Percentiles rank a stretch among this genome's conserved stretches.
Conservation (phyloP, 768 basidiomycete species). For the Tulasnella sp. region DNA sequence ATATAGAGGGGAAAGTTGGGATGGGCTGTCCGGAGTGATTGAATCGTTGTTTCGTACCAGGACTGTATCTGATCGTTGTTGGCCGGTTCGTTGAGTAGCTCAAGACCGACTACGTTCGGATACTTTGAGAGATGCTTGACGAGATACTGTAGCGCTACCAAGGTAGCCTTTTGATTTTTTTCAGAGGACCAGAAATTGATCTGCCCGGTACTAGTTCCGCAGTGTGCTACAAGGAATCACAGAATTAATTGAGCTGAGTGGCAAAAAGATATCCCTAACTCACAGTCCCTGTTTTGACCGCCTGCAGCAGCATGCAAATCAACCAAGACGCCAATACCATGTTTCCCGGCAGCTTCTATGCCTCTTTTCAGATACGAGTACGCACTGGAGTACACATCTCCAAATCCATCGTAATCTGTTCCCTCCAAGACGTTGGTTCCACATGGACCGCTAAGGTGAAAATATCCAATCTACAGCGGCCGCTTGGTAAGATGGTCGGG, state of each 20-base stretch:
- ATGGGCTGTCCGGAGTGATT: constrained; percentile 38
- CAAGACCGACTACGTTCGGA: constrained; percentile 40
- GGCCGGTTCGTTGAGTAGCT: constrained; percentile 48
- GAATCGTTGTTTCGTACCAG: constrained; percentile 53
- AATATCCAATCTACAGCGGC: constrained; percentile 50
- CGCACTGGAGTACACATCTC: constrained; percentile 35
- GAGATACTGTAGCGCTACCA: constrained; percentile 26
- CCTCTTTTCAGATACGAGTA: constrained; percentile 52
- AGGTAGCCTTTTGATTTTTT: constrained; percentile 24
- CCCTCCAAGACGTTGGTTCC: constrained; percentile 43
- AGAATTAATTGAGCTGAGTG: constrained; percentile 34
- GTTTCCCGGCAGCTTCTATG: constrained; percentile 41
- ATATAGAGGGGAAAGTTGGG: constrained; percentile 54
- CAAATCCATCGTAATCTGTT: constrained; percentile 47
- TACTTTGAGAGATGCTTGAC: constrained; percentile 22
- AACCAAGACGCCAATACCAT: constrained; percentile 60
- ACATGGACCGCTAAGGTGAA: constrained; percentile 51
- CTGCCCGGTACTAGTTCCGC: constrained; percentile 17
- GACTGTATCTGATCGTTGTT: constrained; percentile 37
- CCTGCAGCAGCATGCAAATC: constrained; percentile 66
- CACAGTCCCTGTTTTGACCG: constrained; percentile 50
- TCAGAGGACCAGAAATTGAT: constrained; percentile 22
- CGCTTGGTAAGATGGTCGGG: not conserved
- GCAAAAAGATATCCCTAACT: not conserved
- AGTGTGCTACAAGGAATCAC: constrained; percentile 4